Base-by-base conservation (phyloP, 2,329 filamentous ascomycete genomes). In the Arthroderma sp. region DNA sequence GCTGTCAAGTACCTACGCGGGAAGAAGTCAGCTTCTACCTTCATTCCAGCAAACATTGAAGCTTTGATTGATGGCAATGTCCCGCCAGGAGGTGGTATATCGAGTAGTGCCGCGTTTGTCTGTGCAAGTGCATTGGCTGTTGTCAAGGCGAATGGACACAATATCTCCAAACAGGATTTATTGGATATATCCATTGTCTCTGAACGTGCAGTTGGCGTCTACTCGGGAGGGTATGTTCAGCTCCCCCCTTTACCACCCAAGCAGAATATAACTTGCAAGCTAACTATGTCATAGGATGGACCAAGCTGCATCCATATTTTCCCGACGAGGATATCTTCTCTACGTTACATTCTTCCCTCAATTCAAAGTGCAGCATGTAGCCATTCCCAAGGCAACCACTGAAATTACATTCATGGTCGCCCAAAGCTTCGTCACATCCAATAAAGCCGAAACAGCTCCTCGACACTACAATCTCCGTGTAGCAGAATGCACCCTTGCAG, bases 391-490 rank as follows among this genome's bases (percentile, higher is more conserved):
- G 58, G 88, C 90, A 3, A 78, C 83, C 49, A 88, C 90, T 1
- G 88, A 94, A 64, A 80, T 96, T 56, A 89, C 84, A 63, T 97
- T 98, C 72, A 79, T 98, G 62, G 90, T 96, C 63, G 91, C 91
- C 6, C 93, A 98, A 70, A 94, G 87, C 59, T 95, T 95, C 70
- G 87, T 98, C 60, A 86, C 86, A 15, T 88, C 91, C 4, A 91
- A 97, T 77, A 98, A 98, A 75, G 88, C 93, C 67, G 87, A 91
- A 61, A 95, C 91, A 1, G 93, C 86, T 0, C 91, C 91, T 0
- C 85, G 94, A 62, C 89, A 91, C 78, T 98, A 97, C 78, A 98
- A 98, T 71, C 81, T 98, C 23, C 86, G 93, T 28, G 93, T 98
- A 1, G 93, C 96, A 38, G 93, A 98, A 74, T 94, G 89, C 75